Base-by-base conservation (phyloP, 192 early-diverging fungal species). In the Umbelopsis sp. region DNA sequence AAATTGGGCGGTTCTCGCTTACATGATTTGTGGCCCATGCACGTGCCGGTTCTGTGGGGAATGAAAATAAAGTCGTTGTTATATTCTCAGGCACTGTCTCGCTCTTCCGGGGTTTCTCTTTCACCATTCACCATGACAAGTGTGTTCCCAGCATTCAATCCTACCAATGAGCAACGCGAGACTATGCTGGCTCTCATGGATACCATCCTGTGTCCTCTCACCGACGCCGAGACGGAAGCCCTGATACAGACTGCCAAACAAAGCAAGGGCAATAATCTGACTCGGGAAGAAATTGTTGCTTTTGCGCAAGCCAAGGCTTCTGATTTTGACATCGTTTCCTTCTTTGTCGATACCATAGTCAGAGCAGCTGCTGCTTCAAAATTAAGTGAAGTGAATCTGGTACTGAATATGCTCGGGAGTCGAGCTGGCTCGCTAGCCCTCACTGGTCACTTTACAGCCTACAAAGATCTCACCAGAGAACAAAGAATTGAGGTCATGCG, bases 111-210 rank as follows among this genome's bases (percentile, higher is more conserved):
- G 27, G 12, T 61, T 61, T 25, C 27, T 15, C 22, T 52, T 25
- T 30, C 55, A 16, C 25, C 55, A 15, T 61, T 61, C 55, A 15
- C 55, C 2, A 61, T 61, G 55, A 15, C 27, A 25, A 25, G 15
- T 12, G 30, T 33, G 55, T 61, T 35, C 27, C 55, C 75, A 10
- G 73, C 69, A 37, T 72, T 74, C 46, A 67, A 16, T 21, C 66
- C 74, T 33, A 72, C 33, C 27, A 72, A 80, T 2, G 77, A 75
- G 3, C 80, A 84, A 61, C 66, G 68, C 52, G 80, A 76, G 30
- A 80, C 80, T 9, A 51, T 82, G n/a, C 12, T 68, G 15, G 80
- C 86, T 30, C 77, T 89, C 46, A 68, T 78, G 53, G 82, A 84
- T 65, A 84, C 84, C 22, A 74, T 87, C 49, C 72, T 87, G 25